These are phyloP conservation scores for Ogataea minuta DNA, from an alignment of 805 yeast species.

Conservation along the genomic window DNA sequence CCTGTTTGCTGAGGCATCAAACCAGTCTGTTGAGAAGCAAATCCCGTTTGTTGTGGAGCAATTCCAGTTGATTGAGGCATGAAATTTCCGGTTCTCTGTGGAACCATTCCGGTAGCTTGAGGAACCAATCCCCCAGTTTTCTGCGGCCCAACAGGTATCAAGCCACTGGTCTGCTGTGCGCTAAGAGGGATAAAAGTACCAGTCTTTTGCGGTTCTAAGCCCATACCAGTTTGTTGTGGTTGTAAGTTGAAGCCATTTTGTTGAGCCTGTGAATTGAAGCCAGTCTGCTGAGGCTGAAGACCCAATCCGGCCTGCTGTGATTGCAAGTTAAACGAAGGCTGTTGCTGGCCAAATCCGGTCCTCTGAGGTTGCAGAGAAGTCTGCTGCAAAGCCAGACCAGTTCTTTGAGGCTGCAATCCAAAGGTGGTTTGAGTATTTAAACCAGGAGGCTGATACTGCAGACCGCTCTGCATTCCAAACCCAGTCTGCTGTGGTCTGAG, in stretches of 20 bases:
- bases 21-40: constrained; percentile 38
- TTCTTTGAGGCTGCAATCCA: constrained; percentile 9
- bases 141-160: constrained; percentile 25
- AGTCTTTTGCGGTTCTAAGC: constrained; percentile 2
- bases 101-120: constrained; percentile 28
- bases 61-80: constrained; percentile 36
- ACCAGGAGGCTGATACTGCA: constrained; percentile 54
- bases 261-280: constrained; percentile 27
- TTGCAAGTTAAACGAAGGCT: constrained; percentile 4
- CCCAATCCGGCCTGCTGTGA: constrained; percentile 7
- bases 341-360: constrained; percentile 19
- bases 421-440: constrained; percentile 13
- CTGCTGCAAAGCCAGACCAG: constrained; percentile 21
- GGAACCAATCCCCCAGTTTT: constrained; percentile 24
- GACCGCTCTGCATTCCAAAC: constrained; percentile 14
- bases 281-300: constrained; percentile 69
- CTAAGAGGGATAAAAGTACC: constrained; percentile 50
- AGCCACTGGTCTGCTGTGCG: constrained; percentile 33
- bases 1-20: constrained; percentile 23
- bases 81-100: constrained; percentile 39
- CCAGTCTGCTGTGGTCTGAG: constrained; percentile 30
- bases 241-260: constrained; percentile 8
- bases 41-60: constrained; percentile 12
- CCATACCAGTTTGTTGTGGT: constrained; percentile 4
- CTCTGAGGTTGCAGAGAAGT: constrained; percentile 30